Percentiles rank a stretch among this genome's conserved stretches.
phyloP scores from a whole-genome alignment of 2,329 filamentous ascomycete species.

The Penicillium sp. region DNA sequence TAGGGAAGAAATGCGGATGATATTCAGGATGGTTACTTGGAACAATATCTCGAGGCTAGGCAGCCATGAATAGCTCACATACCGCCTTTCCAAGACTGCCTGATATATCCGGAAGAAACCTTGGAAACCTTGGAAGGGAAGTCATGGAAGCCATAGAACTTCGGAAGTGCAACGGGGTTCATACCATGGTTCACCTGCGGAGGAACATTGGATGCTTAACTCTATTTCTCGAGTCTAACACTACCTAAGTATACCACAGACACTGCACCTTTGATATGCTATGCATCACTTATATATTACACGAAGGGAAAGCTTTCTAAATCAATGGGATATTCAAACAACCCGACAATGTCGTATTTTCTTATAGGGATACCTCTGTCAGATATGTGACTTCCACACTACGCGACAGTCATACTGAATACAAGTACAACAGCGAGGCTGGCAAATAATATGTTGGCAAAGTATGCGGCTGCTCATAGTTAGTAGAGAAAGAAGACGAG shows the following conservation, averaged over 20 bases:
- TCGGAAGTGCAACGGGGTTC: neutral
- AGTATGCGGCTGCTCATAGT: neutral
- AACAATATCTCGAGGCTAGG: neutral
- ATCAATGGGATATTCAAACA: neutral
- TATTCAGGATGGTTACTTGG: neutral
- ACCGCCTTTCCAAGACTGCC: neutral
- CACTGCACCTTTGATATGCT: neutral
- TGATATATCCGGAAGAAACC: neutral
- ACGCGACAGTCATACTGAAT: neutral
- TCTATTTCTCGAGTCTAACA: neutral
- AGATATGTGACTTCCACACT: neutral
- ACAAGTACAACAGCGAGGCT: neutral
- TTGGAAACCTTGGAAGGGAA: too few species aligned
- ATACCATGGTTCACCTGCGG: neutral
- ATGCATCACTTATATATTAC: neutral
- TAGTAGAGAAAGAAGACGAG: too few species aligned
- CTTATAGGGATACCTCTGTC: neutral
- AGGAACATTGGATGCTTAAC: neutral
- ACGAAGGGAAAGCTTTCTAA: neutral
- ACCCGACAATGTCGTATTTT: too few species aligned
- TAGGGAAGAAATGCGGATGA: neutral
- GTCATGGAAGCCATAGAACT: neutral
- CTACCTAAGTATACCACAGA: too few species aligned
- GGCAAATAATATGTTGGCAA: neutral
- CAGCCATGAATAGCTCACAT: neutral